phyloP scores from a whole-genome alignment of 2,329 filamentous ascomycete species.

The Alternaria triticimaculans region DNA sequence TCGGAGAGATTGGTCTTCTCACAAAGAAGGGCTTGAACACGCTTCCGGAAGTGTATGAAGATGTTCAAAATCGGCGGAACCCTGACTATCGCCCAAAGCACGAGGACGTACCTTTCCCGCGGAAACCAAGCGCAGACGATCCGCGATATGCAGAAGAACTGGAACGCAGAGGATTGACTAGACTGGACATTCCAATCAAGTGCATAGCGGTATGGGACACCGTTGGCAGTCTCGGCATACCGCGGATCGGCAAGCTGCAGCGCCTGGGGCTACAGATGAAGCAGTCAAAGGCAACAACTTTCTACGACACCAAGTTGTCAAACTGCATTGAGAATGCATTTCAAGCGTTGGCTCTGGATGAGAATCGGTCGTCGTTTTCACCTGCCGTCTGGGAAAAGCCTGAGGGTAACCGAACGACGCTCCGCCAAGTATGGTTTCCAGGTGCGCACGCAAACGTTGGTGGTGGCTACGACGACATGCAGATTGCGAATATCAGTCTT shows the following conservation, averaged over 20 bases:
- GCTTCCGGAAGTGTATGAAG: slow-evolving; percentile 56
- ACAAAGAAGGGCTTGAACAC: slow-evolving; percentile 55
- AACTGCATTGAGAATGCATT: slow-evolving; percentile 61
- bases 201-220: slow-evolving; percentile 59
- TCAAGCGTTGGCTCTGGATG: slow-evolving; percentile 63
- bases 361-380: slow-evolving; percentile 58
- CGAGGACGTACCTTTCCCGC: slow-evolving; percentile 54
- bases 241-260: slow-evolving; percentile 52
- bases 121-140: slow-evolving; percentile 54
- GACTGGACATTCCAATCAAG: slow-evolving; percentile 50
- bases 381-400: slow-evolving; percentile 62
- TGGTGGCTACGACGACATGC: slow-evolving; percentile 54
- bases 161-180: slow-evolving; percentile 41
- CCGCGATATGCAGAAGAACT: slow-evolving; percentile 54
- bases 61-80: slow-evolving; percentile 54
- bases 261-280: slow-evolving; percentile 44
- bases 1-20: slow-evolving; percentile 56
- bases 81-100: slow-evolving; percentile 53
- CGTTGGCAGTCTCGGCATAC: slow-evolving; percentile 55
- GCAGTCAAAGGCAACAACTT: slow-evolving; percentile 50
- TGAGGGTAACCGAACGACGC: slow-evolving; percentile 51
- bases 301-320: slow-evolving; percentile 56
- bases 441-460: slow-evolving; percentile 62
- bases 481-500: slow-evolving; percentile 59
- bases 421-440: slow-evolving; percentile 64